Evolutionary conservation across 306 rosid genomes (phyloP), one percentile per base, ranked within the genome.

Genomic region (Castanopsis chinensis): DNA sequence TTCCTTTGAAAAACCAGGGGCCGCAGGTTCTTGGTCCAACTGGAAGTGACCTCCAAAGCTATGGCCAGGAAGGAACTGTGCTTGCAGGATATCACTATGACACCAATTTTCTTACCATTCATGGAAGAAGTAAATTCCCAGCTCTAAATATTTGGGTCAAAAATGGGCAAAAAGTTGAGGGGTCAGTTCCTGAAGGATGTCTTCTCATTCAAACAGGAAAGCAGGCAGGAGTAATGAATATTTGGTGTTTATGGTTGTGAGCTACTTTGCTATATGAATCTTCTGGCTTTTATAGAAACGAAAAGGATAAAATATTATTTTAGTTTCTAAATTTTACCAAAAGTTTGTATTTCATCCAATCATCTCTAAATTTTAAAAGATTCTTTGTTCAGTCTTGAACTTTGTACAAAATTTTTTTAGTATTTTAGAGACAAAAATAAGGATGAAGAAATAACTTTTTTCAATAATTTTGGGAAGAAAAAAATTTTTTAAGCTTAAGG

Each of bases 1-100:
- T 45, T 80, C 18, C 54, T 78, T 82, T 77, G 63, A 56, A 80
- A 83, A 75, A 49, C 76, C 86, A 95, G 99, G 99, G 97, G 58
- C 99, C 99, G 0, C 99, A 95, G 84, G 88, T 92, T 80, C 87
- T 95, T 82, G 99, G 96, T 76, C 99, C 99, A 72, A 95, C 99
- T 1, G 99, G 99, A 23, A 95, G 99, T 76, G 98, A 95, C 87
- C 99, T 92, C 83, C 74, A 3, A 77, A 80, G 77, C 55, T 88
- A 90, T 73, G 91, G 91, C 69, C 83, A 89, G 81, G 98, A 89
- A 80, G 98, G 98, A 45, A 90, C 91, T 28, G 84, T 92, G 41
- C 85, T 95, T 81, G 99, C 99, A 45, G 99, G 97, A 83, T 95
- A 95, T 75, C 97, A 95, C 84, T 92, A 90, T 75, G 99, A 92